Base-by-base conservation (phyloP, 1,284 basidiomycete species). In the Ustilago hordei region DNA sequence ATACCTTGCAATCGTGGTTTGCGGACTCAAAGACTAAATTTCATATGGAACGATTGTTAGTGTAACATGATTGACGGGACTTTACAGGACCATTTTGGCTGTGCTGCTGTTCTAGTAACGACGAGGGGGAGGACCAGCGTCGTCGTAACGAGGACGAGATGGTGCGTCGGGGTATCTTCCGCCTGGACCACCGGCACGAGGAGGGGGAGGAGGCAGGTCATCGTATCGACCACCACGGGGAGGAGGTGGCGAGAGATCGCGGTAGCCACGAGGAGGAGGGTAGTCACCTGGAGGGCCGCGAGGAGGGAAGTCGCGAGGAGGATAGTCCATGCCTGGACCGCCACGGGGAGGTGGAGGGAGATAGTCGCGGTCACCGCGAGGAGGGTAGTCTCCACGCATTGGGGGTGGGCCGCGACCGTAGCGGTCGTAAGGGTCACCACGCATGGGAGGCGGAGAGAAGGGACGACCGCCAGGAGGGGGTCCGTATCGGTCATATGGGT, bases 401-500 rank as follows among this genome's bases (percentile, higher is more conserved):
- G 74, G 69, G 11, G 80, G 81, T 32, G 69, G 74, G 15, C 75
- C 79, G 12, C 72, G 60, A 17, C 61, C 62, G 60, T 78, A 71
- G 12, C 74, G 69, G 53, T 77, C 75, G 65, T 77, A 77, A 9
- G 75, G 75, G 39, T 77, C 75, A 19, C 74, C 74, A 8, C 75
- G 65, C 70, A 77, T 72, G 54, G 70, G 75, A 32, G 75, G 75
- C 3, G 75, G 75, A 32, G 75, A 77, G 66, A 73, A 73, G 43
- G 70, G 70, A 8, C 75, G 66, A 12, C 70, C 78, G 19, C 69
- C 69, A 35, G 84, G 84, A 69, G 81, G 79, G 59, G 72, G 72
- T 38, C 79, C 84, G 73, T 85, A 83, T 35, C 85, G 82, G 58
- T 88, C 86, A 59, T 87, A 78, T 1, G 74, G 71, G 41, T 76